Evolutionary conservation across 352 stramenopile genomes (phyloP).

Genomic region (Blastocystis sp.): DNA sequence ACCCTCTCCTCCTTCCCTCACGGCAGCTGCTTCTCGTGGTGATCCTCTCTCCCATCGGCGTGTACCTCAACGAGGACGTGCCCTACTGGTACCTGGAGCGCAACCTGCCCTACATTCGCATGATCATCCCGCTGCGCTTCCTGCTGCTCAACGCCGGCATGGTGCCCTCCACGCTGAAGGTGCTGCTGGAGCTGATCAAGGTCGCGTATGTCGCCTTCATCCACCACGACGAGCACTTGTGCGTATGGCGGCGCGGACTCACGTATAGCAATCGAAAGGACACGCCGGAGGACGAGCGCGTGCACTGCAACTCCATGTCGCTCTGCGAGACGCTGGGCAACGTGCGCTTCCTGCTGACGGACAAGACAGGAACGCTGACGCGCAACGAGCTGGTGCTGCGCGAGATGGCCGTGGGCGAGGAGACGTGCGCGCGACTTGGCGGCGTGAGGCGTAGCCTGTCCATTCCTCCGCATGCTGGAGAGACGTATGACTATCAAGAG

Average conservation of each 20-base stretch:
- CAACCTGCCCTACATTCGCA: slow-evolving; percentile 71
- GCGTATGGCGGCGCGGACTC: slow-evolving; percentile 72
- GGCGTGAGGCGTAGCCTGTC: not conserved
- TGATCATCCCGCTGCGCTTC: slow-evolving; percentile 76
- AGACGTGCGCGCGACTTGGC: not conserved
- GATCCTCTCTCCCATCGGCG: slow-evolving; percentile 78
- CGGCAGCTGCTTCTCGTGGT: slow-evolving; percentile 64
- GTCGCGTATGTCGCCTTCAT: slow-evolving; percentile 61
- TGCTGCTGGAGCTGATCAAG: slow-evolving; percentile 74
- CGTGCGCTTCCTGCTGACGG: slow-evolving; percentile 85
- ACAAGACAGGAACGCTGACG: slow-evolving; percentile 91
- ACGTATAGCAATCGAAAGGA: slow-evolving; percentile 24
- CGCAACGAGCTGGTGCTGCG: slow-evolving; percentile 87
- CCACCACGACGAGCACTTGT: slow-evolving; percentile 70
- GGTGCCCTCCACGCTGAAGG: slow-evolving; percentile 87
- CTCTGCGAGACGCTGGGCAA: slow-evolving; percentile 86
- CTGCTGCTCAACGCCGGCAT: slow-evolving; percentile 85
- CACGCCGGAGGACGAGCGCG: not conserved
- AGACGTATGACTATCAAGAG: not conserved
- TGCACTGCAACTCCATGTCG: slow-evolving; percentile 44
- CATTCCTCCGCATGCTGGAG: not conserved
- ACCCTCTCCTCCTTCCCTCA: slow-evolving; percentile 75
- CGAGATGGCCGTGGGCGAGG: slow-evolving; percentile 64
- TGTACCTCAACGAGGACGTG: slow-evolving; percentile 80
- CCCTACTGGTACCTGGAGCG: slow-evolving; percentile 81